These are phyloP conservation scores for Gelatoporia subvermispora DNA, from an alignment of 768 basidiomycete species.

Conservation along the genomic window DNA sequence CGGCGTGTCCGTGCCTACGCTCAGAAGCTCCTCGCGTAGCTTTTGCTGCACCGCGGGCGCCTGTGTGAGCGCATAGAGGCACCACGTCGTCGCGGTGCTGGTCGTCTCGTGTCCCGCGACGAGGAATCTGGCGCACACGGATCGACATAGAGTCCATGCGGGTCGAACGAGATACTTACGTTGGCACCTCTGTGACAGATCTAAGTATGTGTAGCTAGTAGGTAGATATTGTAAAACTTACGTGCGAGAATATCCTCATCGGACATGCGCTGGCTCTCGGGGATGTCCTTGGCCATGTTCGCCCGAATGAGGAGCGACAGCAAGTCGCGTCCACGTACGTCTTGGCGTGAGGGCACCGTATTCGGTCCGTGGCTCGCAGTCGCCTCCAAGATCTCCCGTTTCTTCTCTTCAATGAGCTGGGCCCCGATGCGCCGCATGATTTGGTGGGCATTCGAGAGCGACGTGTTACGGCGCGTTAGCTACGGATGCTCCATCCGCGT, in stretches of 20 bases:
- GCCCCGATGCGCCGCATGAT: conserved; percentile 25
- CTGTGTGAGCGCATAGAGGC: conserved; percentile 34
- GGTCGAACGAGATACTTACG: conserved; percentile 5
- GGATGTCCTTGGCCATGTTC: conserved; percentile 58
- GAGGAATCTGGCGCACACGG: conserved; percentile 12
- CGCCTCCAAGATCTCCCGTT: conserved; percentile 27
- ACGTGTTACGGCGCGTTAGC: conserved; percentile 2
- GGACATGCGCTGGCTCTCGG: conserved; percentile 47
- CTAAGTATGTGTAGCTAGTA: background rate
- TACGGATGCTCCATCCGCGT: too few relatives aligned
- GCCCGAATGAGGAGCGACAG: conserved; percentile 57
- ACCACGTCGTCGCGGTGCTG: conserved; percentile 31
- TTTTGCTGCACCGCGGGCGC: conserved; percentile 31
- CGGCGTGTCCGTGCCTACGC: conserved; percentile 40
- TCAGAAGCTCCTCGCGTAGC: conserved; percentile 36
- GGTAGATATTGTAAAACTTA: conserved; percentile 26
- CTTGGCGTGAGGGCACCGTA: conserved; percentile 28
- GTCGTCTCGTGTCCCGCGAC: conserved; percentile 42
- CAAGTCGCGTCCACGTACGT: conserved; percentile 43
- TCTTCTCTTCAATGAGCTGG: conserved; percentile 27
- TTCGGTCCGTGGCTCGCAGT: conserved; percentile 21
- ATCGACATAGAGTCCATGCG: background rate
- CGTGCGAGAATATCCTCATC: conserved; percentile 59
- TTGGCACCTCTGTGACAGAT: conserved; percentile 17
- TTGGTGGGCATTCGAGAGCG: conserved; percentile 8